These are phyloP conservation scores for Alternaria arborescens DNA, from an alignment of 2,329 filamentous ascomycete genomes.

Conservation along the genomic window DNA sequence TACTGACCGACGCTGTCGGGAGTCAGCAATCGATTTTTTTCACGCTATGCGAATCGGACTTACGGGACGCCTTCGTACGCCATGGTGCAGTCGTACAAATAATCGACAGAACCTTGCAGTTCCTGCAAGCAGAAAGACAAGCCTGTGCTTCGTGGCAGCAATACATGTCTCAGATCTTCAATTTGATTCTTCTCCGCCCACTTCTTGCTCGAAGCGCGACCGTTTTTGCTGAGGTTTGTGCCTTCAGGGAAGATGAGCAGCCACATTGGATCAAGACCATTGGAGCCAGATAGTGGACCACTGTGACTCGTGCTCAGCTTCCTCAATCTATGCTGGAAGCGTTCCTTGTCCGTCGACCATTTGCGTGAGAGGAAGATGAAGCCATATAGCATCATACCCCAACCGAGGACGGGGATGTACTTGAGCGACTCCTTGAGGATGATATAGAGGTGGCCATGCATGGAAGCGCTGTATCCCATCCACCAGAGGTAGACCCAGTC, in stretches of 20 bases:
- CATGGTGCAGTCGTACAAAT: slow-evolving; percentile 91
- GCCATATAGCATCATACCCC: slow-evolving; percentile 84
- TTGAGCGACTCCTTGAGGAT: slow-evolving; percentile 89
- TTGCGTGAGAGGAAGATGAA: slow-evolving; percentile 96
- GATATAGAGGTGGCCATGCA: slow-evolving; percentile 89
- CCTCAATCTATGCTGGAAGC: slow-evolving; percentile 75
- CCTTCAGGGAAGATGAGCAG: slow-evolving; percentile 87
- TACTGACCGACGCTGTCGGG: slow-evolving; percentile 63
- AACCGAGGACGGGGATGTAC: slow-evolving; percentile 81
- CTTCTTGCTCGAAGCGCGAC: slow-evolving; percentile 70
- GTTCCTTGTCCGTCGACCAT: slow-evolving; percentile 79
- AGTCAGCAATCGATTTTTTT: background rate
- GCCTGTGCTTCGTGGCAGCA: slow-evolving; percentile 83
- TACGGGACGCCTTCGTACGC: slow-evolving; percentile 94
- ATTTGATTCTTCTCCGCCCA: slow-evolving; percentile 80
- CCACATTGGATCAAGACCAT: slow-evolving; percentile 82
- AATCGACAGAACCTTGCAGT: slow-evolving; percentile 76
- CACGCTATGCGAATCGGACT: slow-evolving; percentile 53
- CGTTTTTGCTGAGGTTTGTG: slow-evolving; percentile 81
- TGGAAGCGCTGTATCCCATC: slow-evolving; percentile 79
- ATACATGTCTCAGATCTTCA: slow-evolving; percentile 72
- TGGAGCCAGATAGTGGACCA: slow-evolving; percentile 50
- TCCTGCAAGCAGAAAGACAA: slow-evolving; percentile 81
- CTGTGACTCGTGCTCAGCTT: slow-evolving; percentile 68
- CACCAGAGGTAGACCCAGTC: slow-evolving; percentile 97